Percentiles rank a stretch among this genome's conserved stretches.
Evolutionary conservation across 2,329 filamentous ascomycete species (phyloP).

Genomic region (Colletotrichum cuscutae): DNA sequence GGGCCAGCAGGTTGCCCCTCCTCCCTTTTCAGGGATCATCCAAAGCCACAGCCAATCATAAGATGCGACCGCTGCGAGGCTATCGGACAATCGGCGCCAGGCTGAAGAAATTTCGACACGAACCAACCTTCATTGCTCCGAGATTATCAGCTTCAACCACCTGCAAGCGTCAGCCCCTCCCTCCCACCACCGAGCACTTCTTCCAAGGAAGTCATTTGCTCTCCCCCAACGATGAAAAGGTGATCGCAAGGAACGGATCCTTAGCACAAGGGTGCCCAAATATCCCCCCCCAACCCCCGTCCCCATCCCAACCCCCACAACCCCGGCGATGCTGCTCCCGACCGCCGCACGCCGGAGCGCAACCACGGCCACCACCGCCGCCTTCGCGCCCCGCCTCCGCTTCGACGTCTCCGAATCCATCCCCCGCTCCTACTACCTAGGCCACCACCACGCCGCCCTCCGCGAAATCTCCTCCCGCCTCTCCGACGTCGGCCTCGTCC

Average conservation of each 20-base stretch:
- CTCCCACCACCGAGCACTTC: neutral
- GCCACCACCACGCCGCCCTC: conserved; percentile 87
- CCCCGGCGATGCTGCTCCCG: conserved; percentile 24
- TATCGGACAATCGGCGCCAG: conserved; percentile 5
- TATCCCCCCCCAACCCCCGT: neutral
- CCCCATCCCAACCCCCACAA: neutral
- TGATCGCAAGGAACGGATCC: neutral
- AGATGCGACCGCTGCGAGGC: conserved; percentile 11
- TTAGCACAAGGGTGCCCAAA: conserved; percentile 1
- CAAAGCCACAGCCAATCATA: conserved; percentile 1
- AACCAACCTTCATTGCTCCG: neutral
- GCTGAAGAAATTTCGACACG: conserved; percentile 27
- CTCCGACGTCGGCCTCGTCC: conserved; percentile 83
- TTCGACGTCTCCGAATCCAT: conserved; percentile 81
- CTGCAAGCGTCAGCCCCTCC: neutral
- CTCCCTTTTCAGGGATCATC: neutral
- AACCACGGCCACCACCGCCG: neutral
- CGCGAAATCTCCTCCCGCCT: conserved; percentile 85
- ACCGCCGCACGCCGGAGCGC: conserved; percentile 35
- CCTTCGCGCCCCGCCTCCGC: conserved; percentile 77
- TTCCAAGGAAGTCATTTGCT: neutral
- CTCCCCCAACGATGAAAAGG: neutral
- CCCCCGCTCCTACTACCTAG: conserved; percentile 91
- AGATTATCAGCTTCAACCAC: neutral
- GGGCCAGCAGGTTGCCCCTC: conserved; percentile 13